Base-by-base conservation (phyloP, 2,329 filamentous ascomycete genomes). In the Beauveria caledonica region DNA sequence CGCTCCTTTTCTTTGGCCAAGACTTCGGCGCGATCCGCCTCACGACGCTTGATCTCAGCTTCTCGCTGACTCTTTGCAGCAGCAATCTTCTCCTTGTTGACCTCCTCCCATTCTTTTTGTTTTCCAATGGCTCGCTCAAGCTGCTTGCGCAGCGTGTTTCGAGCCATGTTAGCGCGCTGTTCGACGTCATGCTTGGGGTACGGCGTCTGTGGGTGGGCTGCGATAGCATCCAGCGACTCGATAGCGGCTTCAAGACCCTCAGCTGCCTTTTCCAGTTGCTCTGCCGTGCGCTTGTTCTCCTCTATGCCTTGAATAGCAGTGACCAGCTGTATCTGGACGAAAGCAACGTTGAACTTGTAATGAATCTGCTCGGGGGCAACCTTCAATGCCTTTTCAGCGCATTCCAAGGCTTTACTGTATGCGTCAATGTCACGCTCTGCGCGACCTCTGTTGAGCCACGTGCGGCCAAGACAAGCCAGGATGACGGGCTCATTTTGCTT, bases 291-390 rank as follows among this genome's bases (percentile, higher is more conserved):
- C 69, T 92, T 86, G 6, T 84, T 83, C 70, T 97, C 90, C 5
- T 84, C 80, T 58, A 96, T 78, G 40, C 78, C 80, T 73, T 91
- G 87, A 59, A 97, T 86, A 33, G 89, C 84, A 50, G 88, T 88
- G 21, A 93, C 93, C 59, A 97, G 86, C 72, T 97, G 92, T 64
- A 96, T 95, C 71, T 97, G 94, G 29, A 97, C 90, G 70, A 97
- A 99, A 0, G 94, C 94, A 29, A 99, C 90, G 69, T 99, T 99
- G 82, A 99, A 99, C 72, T 94, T 91, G 73, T 94, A 90, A 73
- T 96, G 91, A 33, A 92, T 81, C 68, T 96, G 90, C 5, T 94
- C 89, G 0, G 92, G 89, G 1, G 89, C 86, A 59, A 89, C 83
- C 60, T 86, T 83, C 19, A 96, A 83, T 27, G 93, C 91, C 78